Conservation (phyloP, 1,139 yeast species). For the Saccharomyces hybrid region DNA sequence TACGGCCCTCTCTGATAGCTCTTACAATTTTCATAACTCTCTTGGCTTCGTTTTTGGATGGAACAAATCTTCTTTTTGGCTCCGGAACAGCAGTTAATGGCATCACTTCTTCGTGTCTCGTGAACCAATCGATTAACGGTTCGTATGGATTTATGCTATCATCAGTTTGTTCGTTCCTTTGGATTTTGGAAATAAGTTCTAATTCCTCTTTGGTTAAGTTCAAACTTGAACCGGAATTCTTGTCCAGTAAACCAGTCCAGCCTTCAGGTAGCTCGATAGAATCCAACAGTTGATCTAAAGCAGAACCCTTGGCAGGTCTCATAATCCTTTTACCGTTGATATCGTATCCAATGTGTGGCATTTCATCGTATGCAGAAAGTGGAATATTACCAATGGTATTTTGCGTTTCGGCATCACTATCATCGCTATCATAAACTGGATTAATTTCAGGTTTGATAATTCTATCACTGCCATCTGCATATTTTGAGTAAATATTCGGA, state of each 20-base stretch:
- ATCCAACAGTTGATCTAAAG: conserved; percentile 82
- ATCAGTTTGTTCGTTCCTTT: conserved; percentile 76
- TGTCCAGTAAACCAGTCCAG: conserved; percentile 95
- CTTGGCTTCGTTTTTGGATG: conserved; percentile 94
- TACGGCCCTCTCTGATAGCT: conserved; percentile 94
- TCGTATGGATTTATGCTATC: conserved; percentile 81
- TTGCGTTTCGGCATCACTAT: conserved; percentile 73
- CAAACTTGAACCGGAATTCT: conserved; percentile 80
- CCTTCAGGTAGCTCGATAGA: conserved; percentile 93
- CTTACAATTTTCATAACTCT: conserved; percentile 91
- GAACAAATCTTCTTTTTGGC: conserved; percentile 94
- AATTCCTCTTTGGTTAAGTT: conserved; percentile 85
- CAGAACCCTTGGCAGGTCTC: conserved; percentile 98
- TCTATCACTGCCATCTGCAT: conserved; percentile 76
- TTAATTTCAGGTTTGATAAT: conserved; percentile 80
- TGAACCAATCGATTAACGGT: conserved; percentile 93
- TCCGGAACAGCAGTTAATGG: conserved; percentile 92
- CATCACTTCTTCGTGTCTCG: conserved; percentile 78
- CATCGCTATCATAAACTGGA: conserved; percentile 90
- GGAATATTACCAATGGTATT: conserved; percentile 95
- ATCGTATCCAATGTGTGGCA: conserved; percentile 96
- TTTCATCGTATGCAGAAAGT: conserved; percentile 85
- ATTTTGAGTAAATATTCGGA: conserved; percentile 42
- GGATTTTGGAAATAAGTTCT: conserved; percentile 80
- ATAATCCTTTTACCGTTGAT: conserved; percentile 95